Percentiles rank a stretch among this genome's conserved stretches.
phyloP scores from a whole-genome alignment of 2,329 filamentous ascomycete genomes.

The Colletotrichum theobromicola region DNA sequence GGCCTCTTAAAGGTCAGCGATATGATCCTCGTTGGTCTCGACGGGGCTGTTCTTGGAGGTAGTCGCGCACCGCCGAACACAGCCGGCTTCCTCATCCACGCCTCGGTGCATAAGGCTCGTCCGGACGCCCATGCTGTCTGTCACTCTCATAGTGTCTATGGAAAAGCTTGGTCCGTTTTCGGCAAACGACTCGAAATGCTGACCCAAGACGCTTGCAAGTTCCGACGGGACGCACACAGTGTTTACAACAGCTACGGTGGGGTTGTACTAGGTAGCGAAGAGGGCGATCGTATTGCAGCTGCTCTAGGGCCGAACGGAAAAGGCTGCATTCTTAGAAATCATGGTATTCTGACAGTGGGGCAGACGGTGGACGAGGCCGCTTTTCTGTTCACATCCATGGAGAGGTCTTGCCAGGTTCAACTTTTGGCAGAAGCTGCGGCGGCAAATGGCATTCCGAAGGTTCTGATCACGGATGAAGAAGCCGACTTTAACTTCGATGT shows the following conservation, averaged over 20 bases:
- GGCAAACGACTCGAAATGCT: constrained; percentile 69
- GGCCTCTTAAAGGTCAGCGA: constrained; percentile 68
- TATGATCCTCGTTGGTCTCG: constrained; percentile 68
- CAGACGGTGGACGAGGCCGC: constrained; percentile 75
- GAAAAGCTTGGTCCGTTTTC: constrained; percentile 72
- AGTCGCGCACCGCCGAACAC: constrained; percentile 68
- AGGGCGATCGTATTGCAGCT: constrained; percentile 66
- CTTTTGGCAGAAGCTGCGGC: constrained; percentile 61
- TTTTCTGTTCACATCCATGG: constrained; percentile 71
- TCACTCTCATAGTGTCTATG: constrained; percentile 68
- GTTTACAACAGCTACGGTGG: constrained; percentile 64
- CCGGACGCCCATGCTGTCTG: constrained; percentile 71
- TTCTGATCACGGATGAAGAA: constrained; percentile 45
- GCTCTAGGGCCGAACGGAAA: constrained; percentile 63
- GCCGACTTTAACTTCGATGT: constrained; percentile 35
- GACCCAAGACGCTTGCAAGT: constrained; percentile 67
- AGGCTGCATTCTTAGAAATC: constrained; percentile 71
- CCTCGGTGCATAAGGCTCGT: constrained; percentile 68
- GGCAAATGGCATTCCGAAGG: constrained; percentile 35
- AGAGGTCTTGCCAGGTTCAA: constrained; percentile 71
- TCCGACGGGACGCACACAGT: constrained; percentile 65
- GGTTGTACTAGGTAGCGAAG: constrained; percentile 62
- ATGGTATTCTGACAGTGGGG: constrained; percentile 73
- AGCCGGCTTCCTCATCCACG: constrained; percentile 74
- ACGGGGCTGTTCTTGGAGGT: constrained; percentile 67